Percentiles rank a stretch among this genome's conserved stretches.
phyloP scores from a whole-genome alignment of 2,329 filamentous ascomycete genomes.

The Eurotiales sp. region DNA sequence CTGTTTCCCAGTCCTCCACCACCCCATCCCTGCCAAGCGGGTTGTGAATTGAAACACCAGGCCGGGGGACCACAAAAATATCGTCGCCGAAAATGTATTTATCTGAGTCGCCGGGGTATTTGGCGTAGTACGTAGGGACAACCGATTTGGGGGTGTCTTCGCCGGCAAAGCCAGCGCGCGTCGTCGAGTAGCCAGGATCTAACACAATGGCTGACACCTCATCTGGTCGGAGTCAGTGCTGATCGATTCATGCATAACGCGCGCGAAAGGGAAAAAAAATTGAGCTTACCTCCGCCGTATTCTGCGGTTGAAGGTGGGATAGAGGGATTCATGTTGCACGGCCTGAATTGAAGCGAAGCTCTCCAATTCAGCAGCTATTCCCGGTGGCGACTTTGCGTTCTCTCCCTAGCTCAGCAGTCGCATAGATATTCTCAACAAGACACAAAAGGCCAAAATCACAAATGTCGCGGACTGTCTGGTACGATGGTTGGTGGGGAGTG shows the following conservation, averaged over 20 bases:
- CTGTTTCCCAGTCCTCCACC: slow-evolving; percentile 95
- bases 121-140: slow-evolving; percentile 84
- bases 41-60: slow-evolving; percentile 79
- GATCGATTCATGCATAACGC: slow-evolving; percentile 7
- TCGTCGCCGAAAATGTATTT: slow-evolving; percentile 81
- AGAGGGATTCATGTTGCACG: slow-evolving; percentile 38
- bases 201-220: slow-evolving; percentile 96
- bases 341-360: neutral
- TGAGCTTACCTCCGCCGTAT: slow-evolving; percentile 46
- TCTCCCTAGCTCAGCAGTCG: slow-evolving; percentile 2
- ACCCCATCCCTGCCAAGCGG: slow-evolving; percentile 85
- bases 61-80: slow-evolving; percentile 71
- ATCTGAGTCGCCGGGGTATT: slow-evolving; percentile 52
- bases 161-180: slow-evolving; percentile 92
- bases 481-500: neutral
- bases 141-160: slow-evolving; percentile 96
- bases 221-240: slow-evolving; percentile 54
- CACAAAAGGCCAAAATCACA: too few species aligned
- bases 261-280: slow-evolving; percentile 2
- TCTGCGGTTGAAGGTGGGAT: slow-evolving; percentile 45
- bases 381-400: neutral
- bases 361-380: neutral
- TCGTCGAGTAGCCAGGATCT: slow-evolving; percentile 86
- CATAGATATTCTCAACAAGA: neutral
- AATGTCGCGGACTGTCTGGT: neutral